Percentiles rank a stretch among this genome's conserved stretches.
Evolutionary conservation across 768 basidiomycete species (phyloP).

Genomic region (Mycena rosella): DNA sequence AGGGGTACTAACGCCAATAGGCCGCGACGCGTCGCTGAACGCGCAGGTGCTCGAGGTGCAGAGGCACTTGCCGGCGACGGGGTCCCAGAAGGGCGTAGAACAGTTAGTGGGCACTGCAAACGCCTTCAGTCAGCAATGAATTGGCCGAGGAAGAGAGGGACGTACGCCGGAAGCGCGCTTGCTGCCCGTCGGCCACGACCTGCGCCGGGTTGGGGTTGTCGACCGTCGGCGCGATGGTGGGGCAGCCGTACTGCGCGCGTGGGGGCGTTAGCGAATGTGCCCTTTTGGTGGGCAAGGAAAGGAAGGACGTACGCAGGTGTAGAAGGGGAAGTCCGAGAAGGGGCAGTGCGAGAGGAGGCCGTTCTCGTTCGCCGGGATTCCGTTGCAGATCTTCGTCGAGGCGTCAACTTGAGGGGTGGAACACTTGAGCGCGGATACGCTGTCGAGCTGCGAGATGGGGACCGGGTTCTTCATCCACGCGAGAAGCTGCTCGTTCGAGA

Average conservation of each 20-base stretch:
- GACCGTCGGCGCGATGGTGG: conserved; percentile 63
- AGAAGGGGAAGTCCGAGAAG: conserved; percentile 85
- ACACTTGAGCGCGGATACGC: conserved; percentile 70
- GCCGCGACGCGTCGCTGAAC: conserved; percentile 72
- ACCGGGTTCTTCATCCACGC: conserved; percentile 81
- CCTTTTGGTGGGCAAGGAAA: no score
- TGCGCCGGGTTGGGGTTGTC: conserved; percentile 78
- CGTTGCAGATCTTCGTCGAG: conserved; percentile 78
- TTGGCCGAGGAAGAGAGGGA: conserved; percentile 8
- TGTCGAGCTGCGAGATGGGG: conserved; percentile 69
- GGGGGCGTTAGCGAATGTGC: background rate
- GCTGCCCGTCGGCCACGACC: conserved; percentile 56
- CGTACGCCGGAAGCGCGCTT: conserved; percentile 68
- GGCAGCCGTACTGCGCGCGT: conserved; percentile 76
- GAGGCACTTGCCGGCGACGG: conserved; percentile 72
- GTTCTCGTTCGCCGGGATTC: conserved; percentile 74
- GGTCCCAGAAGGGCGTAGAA: conserved; percentile 87
- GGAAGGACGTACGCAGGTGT: conserved; percentile 68
- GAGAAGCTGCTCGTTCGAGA: conserved; percentile 77
- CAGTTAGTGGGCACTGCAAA: conserved; percentile 78
- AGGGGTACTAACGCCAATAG: conserved; percentile 71
- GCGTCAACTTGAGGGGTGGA: conserved; percentile 68
- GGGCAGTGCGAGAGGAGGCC: conserved; percentile 72
- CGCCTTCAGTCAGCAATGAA: background rate
- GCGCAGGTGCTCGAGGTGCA: conserved; percentile 69